Base-by-base conservation (phyloP, 2,329 filamentous ascomycete species). In the Fusarium buharicum region DNA sequence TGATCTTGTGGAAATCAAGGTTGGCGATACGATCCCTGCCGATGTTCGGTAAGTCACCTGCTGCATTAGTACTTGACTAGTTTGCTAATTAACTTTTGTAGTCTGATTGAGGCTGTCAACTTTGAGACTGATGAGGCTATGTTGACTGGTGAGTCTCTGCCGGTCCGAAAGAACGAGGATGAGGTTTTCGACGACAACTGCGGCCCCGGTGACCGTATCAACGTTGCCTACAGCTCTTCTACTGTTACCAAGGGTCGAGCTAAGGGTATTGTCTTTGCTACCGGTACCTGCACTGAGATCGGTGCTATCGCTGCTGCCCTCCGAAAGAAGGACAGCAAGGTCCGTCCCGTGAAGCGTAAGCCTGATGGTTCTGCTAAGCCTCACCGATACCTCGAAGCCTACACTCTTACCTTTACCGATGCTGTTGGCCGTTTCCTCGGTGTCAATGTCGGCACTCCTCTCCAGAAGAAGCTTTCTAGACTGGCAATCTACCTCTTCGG, bases 401-500 rank as follows among this genome's bases (percentile, higher is more conserved):
- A 74, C 37, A 75, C 75, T 9, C 64, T 81, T 74, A 88, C 85
- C 4, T 73, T 81, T 37, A 81, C 79, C 12, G 85, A 89, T 71
- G 83, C 82, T 6, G 74, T 88, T 55, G 86, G 85, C 5, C 79
- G 82, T 33, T 89, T 91, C 70, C 78, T 91, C 9, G 88, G 89
- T 47, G 82, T 90, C 56, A 88, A 85, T 50, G 83, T 89, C 12
- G 89, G 89, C 41, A 91, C 89, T 11, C 89, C 89, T 4, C 79
- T 91, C 16, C 87, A 90, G 73, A 82, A 84, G 66, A 90, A 89
- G 69, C 79, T 91, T 14, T 89, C 87, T 43, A 85, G 85, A 72
- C 81, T 91, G 45, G 89, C 89, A 18, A 79, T 90, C 16, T 73
- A 89, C 3, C 81, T 91, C 2, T 90, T 91, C 69, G 81, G 79